Percentiles rank a stretch among this genome's conserved stretches.
phyloP scores from a whole-genome alignment of 305 asterid genomes.

The Solanum hybrid region DNA sequence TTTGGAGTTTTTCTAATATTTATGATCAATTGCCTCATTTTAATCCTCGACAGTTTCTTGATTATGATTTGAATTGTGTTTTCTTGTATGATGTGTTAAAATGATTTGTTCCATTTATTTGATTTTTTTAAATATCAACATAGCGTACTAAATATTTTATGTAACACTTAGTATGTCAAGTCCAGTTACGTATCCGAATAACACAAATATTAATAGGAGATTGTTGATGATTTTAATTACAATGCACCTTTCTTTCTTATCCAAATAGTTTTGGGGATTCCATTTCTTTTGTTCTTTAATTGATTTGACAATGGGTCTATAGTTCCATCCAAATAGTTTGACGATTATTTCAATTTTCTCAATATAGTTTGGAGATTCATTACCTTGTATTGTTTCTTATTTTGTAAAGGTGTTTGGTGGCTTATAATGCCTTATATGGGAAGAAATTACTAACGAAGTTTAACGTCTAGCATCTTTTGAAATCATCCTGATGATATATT shows the following conservation, averaged over 20 bases:
- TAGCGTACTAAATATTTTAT: no score
- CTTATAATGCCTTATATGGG: no score
- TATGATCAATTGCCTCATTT: not conserved
- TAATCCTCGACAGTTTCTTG: not conserved
- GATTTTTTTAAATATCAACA: not conserved
- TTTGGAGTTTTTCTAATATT: not conserved
- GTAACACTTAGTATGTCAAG: no score
- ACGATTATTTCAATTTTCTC: not conserved
- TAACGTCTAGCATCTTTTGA: not conserved
- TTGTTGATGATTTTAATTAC: not conserved
- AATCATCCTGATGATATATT: not conserved
- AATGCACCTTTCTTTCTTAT: not conserved
- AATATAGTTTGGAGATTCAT: not conserved
- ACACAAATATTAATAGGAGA: not conserved
- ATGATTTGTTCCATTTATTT: not conserved
- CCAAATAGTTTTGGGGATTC: not conserved
- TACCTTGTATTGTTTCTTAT: no score
- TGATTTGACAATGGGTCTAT: no score
- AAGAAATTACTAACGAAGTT: not conserved
- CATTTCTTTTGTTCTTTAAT: not conserved
- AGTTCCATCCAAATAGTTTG: no score
- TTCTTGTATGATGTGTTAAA: not conserved
- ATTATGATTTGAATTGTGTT: not conserved
- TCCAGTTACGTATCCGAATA: not conserved
- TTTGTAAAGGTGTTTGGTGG: no score